Base-by-base conservation (phyloP, 768 basidiomycete species). In the Pleurotus tuoliensis region DNA sequence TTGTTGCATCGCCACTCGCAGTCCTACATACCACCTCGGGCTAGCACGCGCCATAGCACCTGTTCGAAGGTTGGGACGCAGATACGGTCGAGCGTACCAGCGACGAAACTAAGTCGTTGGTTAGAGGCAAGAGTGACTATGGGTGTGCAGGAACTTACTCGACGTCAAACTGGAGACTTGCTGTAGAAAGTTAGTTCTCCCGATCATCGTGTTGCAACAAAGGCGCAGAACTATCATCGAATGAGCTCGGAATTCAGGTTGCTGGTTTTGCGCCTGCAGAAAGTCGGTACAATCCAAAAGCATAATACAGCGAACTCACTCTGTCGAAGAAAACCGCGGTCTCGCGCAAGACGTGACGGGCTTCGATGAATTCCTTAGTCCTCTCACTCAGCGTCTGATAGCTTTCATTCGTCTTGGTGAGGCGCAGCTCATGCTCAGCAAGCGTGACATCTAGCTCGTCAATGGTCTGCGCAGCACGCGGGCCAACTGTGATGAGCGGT, bases 21-120 rank as follows among this genome's bases (percentile, higher is more conserved):
- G 30, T 8, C 30, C 30, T 34, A 34, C 11, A 11, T 34, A 34
- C 30, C 30, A 11, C 9, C 27, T 7, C 27, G 6, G n/a, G n/a
- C n/a, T n/a, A 98, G 81, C 34, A 98, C 92, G 63, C 97, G 92
- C 97, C 97, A 99, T 48, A 98, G 83, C 16, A 99, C 92, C 13
- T 96, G 89, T 73, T 99, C 97, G 53, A 99, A 98, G 4, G 93
- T 95, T 1, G 91, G 83, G 65, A 98, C 80, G 56, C 95, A 87
- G 6, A 87, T 76, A 46, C 97, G 91, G 65, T 98, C 95, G 61
- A 98, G 94, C 0, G 96, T 98, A 24, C 97, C 97, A 3, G 97
- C 88, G 20, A 99, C 90, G 64, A 99, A 99, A 63, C 92, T 93
- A 15, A 30, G 30, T 30, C 30, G 30, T 7, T 8, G 30, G 8